Conservation (phyloP, 805 yeast genomes). For the Wickerhamiella allomyrinae region DNA sequence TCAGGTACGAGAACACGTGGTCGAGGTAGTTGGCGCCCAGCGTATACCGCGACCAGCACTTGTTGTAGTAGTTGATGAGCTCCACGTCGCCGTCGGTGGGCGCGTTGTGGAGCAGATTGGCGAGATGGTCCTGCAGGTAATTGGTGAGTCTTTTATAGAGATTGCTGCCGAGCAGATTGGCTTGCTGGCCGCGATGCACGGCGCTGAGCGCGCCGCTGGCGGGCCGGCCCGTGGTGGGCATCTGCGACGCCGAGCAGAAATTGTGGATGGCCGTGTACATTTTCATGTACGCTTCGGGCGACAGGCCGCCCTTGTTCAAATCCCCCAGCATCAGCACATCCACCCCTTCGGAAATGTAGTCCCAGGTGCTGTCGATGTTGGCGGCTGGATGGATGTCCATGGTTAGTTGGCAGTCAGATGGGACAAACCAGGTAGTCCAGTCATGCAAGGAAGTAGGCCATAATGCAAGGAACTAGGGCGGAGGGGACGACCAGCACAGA, state of each 20-base stretch:
- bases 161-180: conserved; percentile 73
- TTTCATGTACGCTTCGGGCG: conserved; percentile 56
- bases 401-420: too few species aligned
- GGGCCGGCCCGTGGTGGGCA: conserved; percentile 9
- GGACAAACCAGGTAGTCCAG: too few species aligned
- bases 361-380: conserved; percentile 25
- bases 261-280: conserved; percentile 87
- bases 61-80: conserved; percentile 69
- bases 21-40: conserved; percentile 85
- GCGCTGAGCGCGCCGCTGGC: conserved; percentile 12
- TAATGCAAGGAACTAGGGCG: too few species aligned
- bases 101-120: conserved; percentile 15
- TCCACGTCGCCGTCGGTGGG: conserved; percentile 36
- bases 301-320: conserved; percentile 24
- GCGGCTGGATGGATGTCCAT: background rate
- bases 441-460: too few species aligned
- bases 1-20: conserved; percentile 89
- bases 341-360: conserved; percentile 28
- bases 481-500: too few species aligned
- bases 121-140: conserved; percentile 45
- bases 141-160: conserved; percentile 57
- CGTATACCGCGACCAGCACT: conserved; percentile 77
- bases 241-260: conserved; percentile 47
- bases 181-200: conserved; percentile 13
- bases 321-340: conserved; percentile 27